Percentiles rank a stretch among this genome's conserved stretches.
These are phyloP conservation scores for Bisporella sp. DNA, from an alignment of 2,329 filamentous ascomycete genomes.

Conservation along the genomic window DNA sequence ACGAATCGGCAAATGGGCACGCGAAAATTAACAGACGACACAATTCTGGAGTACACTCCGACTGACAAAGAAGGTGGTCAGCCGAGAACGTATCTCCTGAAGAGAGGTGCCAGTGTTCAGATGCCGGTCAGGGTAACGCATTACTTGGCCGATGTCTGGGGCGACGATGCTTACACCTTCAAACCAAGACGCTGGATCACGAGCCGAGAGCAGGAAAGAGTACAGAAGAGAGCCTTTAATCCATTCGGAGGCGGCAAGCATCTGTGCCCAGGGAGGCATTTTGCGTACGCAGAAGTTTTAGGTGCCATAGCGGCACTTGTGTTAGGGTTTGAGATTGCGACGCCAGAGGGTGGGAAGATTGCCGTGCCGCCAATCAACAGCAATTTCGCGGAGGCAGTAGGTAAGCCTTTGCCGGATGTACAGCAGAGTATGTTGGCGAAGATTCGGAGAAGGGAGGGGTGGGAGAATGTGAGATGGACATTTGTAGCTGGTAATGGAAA, in stretches of 20 bases:
- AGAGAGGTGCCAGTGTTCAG: conserved; percentile 27
- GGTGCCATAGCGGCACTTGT: conserved; percentile 26
- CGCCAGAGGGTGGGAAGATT: conserved; percentile 5
- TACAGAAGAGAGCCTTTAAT: conserved; percentile 16
- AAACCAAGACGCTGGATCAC: conserved; percentile 35
- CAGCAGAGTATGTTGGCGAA: not conserved
- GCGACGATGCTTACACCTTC: conserved; percentile 33
- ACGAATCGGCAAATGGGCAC: not conserved
- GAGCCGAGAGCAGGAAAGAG: conserved; percentile 5
- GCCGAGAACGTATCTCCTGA: not conserved
- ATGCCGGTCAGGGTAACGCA: conserved; percentile 37
- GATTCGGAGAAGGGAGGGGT: not conserved
- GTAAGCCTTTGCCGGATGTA: not conserved
- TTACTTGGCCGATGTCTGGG: conserved; percentile 31
- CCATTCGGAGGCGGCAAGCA: conserved; percentile 33
- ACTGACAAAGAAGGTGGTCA: not conserved
- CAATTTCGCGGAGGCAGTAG: not conserved
- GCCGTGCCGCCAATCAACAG: conserved; percentile 5
- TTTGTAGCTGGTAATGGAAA: not conserved
- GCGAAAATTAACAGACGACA: not conserved
- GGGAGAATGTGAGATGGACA: not conserved
- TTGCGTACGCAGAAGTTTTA: conserved; percentile 32
- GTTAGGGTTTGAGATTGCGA: conserved; percentile 25
- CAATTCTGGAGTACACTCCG: not conserved
- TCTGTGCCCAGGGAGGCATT: conserved; percentile 31